Evolutionary conservation across 257 asterid species (phyloP), one percentile per base, ranked within the genome.

Genomic region (Solanum dulcamara): DNA sequence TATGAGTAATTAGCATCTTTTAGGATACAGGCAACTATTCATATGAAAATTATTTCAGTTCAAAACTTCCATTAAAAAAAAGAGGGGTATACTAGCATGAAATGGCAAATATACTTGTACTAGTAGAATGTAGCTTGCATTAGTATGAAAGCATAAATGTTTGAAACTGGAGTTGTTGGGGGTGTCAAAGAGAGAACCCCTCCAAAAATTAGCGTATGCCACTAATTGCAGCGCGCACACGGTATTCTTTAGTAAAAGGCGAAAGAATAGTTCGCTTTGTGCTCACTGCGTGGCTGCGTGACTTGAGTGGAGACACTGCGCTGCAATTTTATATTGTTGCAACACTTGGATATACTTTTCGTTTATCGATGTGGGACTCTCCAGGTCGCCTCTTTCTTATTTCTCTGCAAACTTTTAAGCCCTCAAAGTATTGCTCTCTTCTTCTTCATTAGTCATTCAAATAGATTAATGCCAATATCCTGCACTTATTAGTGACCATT

Each of bases 281-380:
- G 70, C 70, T 60, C 70, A 60, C 70, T 26, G 10, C 71, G n/a
- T 64, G 38, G 72, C 72, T 64, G n/a, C 38, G 74, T 66, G 24
- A 2, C 2, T 1, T 1, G 0, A 3, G 0, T 1, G 0, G 0
- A 0, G 0, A 0, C 1, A 10, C n/a, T 9, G 40, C 12, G 0
- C 74, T 32, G 11, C 7, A 3, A 0, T 30, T 66, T 32, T 32
- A 66, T 66, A 66, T 7, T 17, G 0, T 0, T 22, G 32, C 35
- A 7, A 32, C 10, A n/a, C 3, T 32, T 5, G 42, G 7, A 67
- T 30, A 15, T 32, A 67, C 6, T 62, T 5, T 3, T 30, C 7
- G 3, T 67, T 17, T 32, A 32, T 67, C 42, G 24, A 32, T 67
- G 75, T 30, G 75, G 44, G 2, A 67, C 44, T 30, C 6, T 22